Percentiles rank a stretch among this genome's conserved stretches.
Conservation (phyloP, 2,329 filamentous ascomycete genomes). For the Microdochium bolleyi region DNA sequence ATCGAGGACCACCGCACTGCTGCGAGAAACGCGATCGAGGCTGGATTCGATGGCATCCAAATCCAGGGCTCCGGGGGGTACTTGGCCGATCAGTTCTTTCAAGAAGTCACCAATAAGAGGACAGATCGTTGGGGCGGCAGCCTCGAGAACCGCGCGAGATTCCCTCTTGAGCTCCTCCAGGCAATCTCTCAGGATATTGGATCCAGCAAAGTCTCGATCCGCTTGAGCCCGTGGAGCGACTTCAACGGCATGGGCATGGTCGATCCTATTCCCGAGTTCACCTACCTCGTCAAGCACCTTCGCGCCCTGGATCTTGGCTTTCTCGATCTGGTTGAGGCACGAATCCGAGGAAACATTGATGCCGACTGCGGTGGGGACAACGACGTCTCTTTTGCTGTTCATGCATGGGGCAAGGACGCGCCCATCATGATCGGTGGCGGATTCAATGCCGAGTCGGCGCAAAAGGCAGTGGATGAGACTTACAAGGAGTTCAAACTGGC, state of each 20-base stretch:
- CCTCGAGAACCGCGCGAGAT: conserved; percentile 24
- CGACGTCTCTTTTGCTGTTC: conserved; percentile 2
- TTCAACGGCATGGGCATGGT: conserved; percentile 44
- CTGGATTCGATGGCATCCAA: conserved; percentile 17
- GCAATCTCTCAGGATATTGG: not conserved
- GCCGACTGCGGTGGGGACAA: conserved; percentile 2
- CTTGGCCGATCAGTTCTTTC: conserved; percentile 20
- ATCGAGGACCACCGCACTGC: conserved; percentile 3
- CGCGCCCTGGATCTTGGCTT: conserved; percentile 48
- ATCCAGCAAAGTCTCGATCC: not conserved
- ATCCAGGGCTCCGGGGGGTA: conserved; percentile 21
- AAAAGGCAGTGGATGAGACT: conserved; percentile 28
- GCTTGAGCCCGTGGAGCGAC: not conserved
- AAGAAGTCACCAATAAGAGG: conserved; percentile 14
- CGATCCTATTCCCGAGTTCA: conserved; percentile 56
- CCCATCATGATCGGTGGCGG: conserved; percentile 41
- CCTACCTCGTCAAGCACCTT: conserved; percentile 43
- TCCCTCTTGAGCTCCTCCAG: conserved; percentile 37
- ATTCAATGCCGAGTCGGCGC: conserved; percentile 28
- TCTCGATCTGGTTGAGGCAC: conserved; percentile 53
- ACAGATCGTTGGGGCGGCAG: conserved; percentile 21
- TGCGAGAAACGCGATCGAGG: conserved; percentile 12
- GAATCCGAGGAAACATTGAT: conserved; percentile 35
- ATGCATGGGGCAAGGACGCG: conserved; percentile 12
- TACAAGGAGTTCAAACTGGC: conserved; percentile 31